Percentiles rank a stretch among this genome's conserved stretches.
These are phyloP conservation scores for Kwoniella mangroviensis DNA, from an alignment of 768 basidiomycete species.

Conservation along the genomic window DNA sequence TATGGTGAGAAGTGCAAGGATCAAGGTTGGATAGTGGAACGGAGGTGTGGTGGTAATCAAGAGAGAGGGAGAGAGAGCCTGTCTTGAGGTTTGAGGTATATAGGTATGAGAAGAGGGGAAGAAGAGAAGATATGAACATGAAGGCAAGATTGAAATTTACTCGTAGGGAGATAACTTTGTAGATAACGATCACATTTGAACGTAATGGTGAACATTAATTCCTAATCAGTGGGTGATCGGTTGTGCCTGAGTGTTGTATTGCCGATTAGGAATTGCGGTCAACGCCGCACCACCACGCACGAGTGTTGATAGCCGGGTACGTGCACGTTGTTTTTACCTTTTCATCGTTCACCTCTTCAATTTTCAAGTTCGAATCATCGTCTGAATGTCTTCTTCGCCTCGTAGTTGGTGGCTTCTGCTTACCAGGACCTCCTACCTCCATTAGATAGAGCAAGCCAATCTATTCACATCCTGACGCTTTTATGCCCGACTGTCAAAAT, in stretches of 20 bases:
- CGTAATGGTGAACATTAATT: not conserved
- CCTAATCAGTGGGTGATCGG: not conserved
- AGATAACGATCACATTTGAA: no score
- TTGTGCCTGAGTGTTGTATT: conserved; percentile 12
- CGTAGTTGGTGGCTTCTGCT: no score
- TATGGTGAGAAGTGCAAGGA: conserved; percentile 1
- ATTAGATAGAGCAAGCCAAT: not conserved
- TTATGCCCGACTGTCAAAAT: no score
- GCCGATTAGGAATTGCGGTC: not conserved
- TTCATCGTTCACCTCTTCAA: not conserved
- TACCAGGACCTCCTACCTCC: no score
- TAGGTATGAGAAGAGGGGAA: no score
- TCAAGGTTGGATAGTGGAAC: conserved; percentile 1
- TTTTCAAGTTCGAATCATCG: not conserved
- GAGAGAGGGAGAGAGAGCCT: not conserved
- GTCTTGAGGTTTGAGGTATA: not conserved
- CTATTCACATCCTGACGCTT: no score
- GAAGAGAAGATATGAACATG: no score
- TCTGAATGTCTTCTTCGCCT: no score
- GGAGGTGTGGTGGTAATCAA: not conserved
- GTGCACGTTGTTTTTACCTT: not conserved
- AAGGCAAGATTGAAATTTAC: no score
- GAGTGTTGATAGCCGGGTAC: not conserved
- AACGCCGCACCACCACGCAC: not conserved
- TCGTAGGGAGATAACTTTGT: no score